Evolutionary conservation across 495 filamentous ascomycete genomes (phyloP).

Genomic region (Lasiosphaeris hirsuta): DNA sequence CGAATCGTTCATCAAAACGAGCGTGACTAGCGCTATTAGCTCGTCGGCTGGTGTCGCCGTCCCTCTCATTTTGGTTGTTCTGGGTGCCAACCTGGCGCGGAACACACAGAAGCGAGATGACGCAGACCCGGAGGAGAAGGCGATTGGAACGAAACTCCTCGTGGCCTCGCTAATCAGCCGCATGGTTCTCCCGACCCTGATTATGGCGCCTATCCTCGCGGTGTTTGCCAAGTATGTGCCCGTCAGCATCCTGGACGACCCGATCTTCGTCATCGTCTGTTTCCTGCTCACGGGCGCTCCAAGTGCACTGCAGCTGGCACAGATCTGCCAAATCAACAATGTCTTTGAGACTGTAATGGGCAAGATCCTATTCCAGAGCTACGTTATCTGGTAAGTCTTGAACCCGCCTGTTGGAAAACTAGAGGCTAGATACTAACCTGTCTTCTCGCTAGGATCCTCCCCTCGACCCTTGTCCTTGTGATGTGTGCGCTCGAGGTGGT

Average conservation of each 20-base stretch:
- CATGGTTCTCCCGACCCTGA: conserved; percentile 86
- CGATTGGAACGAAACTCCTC: conserved; percentile 69
- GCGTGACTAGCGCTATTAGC: conserved; percentile 79
- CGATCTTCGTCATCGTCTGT: conserved; percentile 96
- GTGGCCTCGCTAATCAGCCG: conserved; percentile 80
- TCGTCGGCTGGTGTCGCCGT: conserved; percentile 90
- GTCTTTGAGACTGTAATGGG: conserved; percentile 94
- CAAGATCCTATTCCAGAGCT: conserved; percentile 91
- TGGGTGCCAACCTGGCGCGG: conserved; percentile 85
- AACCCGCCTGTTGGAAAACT: neutral
- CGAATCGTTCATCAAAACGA: conserved; percentile 89
- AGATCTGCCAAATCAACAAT: conserved; percentile 98
- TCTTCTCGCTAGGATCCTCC: conserved; percentile 69
- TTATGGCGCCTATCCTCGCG: conserved; percentile 92
- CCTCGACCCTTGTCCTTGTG: conserved; percentile 85
- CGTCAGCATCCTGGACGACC: conserved; percentile 92
- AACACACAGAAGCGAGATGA: conserved; percentile 64
- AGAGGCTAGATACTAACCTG: conserved; percentile 29
- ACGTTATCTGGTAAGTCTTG: conserved; percentile 79
- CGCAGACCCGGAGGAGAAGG: conserved; percentile 61
- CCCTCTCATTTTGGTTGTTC: conserved; percentile 91
- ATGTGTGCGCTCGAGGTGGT: conserved; percentile 90
- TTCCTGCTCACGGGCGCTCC: conserved; percentile 94
- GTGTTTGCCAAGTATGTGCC: conserved; percentile 89
- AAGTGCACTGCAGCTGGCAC: conserved; percentile 89